phyloP scores from a whole-genome alignment of 306 rosid genomes.

The Vachellia pachyceras region DNA sequence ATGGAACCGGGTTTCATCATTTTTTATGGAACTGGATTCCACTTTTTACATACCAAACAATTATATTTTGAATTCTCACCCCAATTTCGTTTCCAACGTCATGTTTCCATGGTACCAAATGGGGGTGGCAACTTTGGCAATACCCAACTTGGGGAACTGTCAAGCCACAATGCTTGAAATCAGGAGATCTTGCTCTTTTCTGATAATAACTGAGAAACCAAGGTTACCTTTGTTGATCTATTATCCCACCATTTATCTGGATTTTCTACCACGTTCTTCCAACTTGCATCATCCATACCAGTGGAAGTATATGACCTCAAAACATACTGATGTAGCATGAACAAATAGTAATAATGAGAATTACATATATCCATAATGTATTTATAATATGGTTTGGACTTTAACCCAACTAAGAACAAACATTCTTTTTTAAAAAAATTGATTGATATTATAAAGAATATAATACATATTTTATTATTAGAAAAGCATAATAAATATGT shows the following conservation, averaged over 20 bases:
- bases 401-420: too few relatives aligned
- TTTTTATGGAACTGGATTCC: too few relatives aligned
- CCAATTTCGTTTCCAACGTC: too few relatives aligned
- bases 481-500: too few relatives aligned
- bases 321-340: slow-evolving; percentile 19
- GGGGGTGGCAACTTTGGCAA: slow-evolving; percentile 54
- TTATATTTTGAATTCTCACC: too few relatives aligned
- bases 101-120: too few relatives aligned
- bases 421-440: too few relatives aligned
- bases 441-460: too few relatives aligned
- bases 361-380: not conserved
- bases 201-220: slow-evolving; percentile 36
- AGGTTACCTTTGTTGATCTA: slow-evolving; percentile 60
- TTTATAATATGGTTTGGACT: too few relatives aligned
- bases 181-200: slow-evolving; percentile 55
- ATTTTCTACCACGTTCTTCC: slow-evolving; percentile 68
- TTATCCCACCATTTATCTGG: slow-evolving; percentile 79
- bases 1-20: too few relatives aligned
- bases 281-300: slow-evolving; percentile 54
- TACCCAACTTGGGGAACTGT: slow-evolving; percentile 60
- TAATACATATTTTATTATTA: too few relatives aligned
- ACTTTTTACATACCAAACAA: too few relatives aligned
- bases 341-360: not conserved
- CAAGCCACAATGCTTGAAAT: slow-evolving; percentile 71
- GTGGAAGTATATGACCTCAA: slow-evolving; percentile 24